These are phyloP conservation scores for Daldinia loculata DNA, from an alignment of 495 filamentous ascomycete genomes.

Conservation along the genomic window DNA sequence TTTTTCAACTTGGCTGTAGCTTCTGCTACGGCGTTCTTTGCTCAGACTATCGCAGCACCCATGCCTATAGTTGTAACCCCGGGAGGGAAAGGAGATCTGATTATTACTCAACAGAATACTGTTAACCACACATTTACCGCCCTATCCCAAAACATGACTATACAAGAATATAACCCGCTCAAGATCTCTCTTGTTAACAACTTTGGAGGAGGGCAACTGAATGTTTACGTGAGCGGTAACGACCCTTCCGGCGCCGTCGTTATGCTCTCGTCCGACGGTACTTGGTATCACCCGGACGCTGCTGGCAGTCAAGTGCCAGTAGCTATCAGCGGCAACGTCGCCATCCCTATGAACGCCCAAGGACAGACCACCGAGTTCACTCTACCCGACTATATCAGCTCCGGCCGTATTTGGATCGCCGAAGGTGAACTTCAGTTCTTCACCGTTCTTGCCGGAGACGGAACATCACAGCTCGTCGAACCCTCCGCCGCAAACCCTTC, in stretches of 20 bases:
- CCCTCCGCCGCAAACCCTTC: slow-evolving; percentile 53
- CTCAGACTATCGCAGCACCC: slow-evolving; percentile 36
- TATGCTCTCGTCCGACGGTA: slow-evolving; percentile 50
- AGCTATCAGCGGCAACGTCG: slow-evolving; percentile 43
- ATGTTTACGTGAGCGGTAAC: slow-evolving; percentile 52
- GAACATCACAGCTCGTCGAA: slow-evolving; percentile 49
- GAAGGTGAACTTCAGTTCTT: slow-evolving; percentile 56
- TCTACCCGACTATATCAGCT: slow-evolving; percentile 51
- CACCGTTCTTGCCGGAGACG: slow-evolving; percentile 43
- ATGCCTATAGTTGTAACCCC: slow-evolving; percentile 42
- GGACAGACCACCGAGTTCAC: slow-evolving; percentile 51
- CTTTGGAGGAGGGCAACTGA: slow-evolving; percentile 47
- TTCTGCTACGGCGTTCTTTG: slow-evolving; percentile 37
- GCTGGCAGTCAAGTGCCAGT: slow-evolving; percentile 39
- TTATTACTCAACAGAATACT: slow-evolving; percentile 44
- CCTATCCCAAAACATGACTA: background rate
- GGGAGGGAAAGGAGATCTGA: slow-evolving; percentile 32
- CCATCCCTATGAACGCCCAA: slow-evolving; percentile 42
- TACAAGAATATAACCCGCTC: slow-evolving; percentile 20
- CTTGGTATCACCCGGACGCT: slow-evolving; percentile 49
- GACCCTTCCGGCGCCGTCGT: slow-evolving; percentile 45
- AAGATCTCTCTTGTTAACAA: slow-evolving; percentile 53
- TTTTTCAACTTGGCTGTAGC: slow-evolving; percentile 45
- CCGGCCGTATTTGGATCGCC: slow-evolving; percentile 54
- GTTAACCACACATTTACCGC: slow-evolving; percentile 38